Conservation (phyloP, 495 filamentous ascomycete genomes). For the Lichina pygmaea region DNA sequence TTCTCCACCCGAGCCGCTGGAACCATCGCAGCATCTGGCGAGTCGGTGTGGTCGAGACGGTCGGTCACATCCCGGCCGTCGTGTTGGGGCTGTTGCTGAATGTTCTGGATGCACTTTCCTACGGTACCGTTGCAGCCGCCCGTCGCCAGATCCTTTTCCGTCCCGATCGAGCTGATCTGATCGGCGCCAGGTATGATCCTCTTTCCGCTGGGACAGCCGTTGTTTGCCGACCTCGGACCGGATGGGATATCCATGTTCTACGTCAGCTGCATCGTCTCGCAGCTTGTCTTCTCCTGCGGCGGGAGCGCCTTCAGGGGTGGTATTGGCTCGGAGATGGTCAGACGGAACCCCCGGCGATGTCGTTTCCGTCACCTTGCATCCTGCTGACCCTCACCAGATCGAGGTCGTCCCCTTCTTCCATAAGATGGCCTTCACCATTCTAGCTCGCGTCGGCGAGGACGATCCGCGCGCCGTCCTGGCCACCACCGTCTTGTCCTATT, state of each 20-base stretch:
- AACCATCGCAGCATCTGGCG: constrained; percentile 34
- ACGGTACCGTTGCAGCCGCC: constrained; percentile 25
- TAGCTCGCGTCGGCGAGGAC: constrained; percentile 47
- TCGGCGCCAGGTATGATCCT: constrained; percentile 49
- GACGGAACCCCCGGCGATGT: neutral
- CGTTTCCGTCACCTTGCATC: no score
- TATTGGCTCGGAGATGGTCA: constrained; percentile 82
- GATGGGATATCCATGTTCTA: constrained; percentile 98
- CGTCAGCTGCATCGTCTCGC: constrained; percentile 83
- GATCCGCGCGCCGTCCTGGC: constrained; percentile 67
- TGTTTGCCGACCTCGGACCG: constrained; percentile 60
- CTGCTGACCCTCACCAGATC: constrained; percentile 24
- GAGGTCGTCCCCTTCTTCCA: constrained; percentile 96
- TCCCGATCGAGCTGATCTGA: neutral
- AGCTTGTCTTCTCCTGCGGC: constrained; percentile 65
- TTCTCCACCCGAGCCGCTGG: constrained; percentile 42
- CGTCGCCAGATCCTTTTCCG: no score
- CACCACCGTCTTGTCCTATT: constrained; percentile 75
- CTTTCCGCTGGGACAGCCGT: constrained; percentile 63
- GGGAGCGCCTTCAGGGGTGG: constrained; percentile 79
- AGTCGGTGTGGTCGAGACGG: constrained; percentile 33
- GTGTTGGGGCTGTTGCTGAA: constrained; percentile 74
- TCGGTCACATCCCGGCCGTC: constrained; percentile 54
- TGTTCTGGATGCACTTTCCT: constrained; percentile 80
- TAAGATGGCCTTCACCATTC: constrained; percentile 81